Conservation (phyloP, 1,284 basidiomycete species). For the Somion occarium region DNA sequence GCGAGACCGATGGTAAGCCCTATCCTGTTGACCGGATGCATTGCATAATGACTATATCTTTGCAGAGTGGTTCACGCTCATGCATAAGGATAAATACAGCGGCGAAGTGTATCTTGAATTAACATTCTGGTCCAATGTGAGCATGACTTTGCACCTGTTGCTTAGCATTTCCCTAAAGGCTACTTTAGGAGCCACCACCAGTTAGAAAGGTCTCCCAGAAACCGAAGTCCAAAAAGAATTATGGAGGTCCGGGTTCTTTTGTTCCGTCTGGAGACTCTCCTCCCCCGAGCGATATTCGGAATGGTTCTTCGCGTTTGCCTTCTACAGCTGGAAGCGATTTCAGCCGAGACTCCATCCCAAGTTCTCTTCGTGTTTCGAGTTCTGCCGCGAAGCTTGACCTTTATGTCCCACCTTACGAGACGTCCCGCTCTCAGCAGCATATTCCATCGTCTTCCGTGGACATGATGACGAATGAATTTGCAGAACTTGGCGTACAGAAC, state of each 20-base stretch:
- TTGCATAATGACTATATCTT: constrained; percentile 1
- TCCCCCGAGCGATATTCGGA: constrained; percentile 22
- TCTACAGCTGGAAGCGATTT: constrained; percentile 33
- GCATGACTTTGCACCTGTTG: constrained; percentile 35
- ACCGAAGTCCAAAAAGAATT: constrained; percentile 51
- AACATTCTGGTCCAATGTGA: constrained; percentile 93
- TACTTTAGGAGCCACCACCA: constrained; percentile 62
- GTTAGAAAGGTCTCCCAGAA: constrained; percentile 59
- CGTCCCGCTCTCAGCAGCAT: constrained; percentile 21
- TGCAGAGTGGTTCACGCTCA: constrained; percentile 90
- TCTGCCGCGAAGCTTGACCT: constrained; percentile 59
- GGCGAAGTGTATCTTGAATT: constrained; percentile 93
- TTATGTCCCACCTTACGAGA: constrained; percentile 70
- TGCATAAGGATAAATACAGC: constrained; percentile 87
- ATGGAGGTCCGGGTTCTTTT: constrained; percentile 74
- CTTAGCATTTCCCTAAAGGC: background rate
- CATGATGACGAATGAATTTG: constrained; percentile 55
- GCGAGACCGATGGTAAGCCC: constrained; percentile 89
- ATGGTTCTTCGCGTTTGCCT: constrained; percentile 27
- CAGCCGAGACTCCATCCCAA: constrained; percentile 52
- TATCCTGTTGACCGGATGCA: background rate
- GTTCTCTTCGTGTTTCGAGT: constrained; percentile 51
- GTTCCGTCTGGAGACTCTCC: constrained; percentile 45
- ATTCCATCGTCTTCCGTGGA: constrained; percentile 34
- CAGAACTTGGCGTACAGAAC: constrained; percentile 56